Conservation (phyloP, 441 rosid species). For the Jatropha podagrica region DNA sequence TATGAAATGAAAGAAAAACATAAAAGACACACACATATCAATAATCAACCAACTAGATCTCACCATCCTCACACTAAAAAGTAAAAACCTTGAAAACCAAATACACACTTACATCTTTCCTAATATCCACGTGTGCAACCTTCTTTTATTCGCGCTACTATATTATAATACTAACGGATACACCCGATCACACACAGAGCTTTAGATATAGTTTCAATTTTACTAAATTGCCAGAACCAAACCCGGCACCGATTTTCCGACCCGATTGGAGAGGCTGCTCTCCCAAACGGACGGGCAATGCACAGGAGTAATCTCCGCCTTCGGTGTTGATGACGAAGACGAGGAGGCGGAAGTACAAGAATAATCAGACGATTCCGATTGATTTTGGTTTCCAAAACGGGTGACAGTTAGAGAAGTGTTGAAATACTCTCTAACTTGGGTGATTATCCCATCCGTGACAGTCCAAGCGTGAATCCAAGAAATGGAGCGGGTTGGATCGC, state of each 20-base stretch:
- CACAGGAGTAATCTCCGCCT: constrained; percentile 41
- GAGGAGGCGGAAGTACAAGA: constrained; percentile 3
- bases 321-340: constrained; percentile 17
- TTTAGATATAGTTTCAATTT: background rate
- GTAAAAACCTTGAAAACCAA: background rate
- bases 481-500: constrained; percentile 33
- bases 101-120: constrained; percentile 22
- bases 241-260: constrained; percentile 82
- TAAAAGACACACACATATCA: constrained; percentile 2
- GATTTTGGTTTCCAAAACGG: constrained; percentile 35
- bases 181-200: constrained; percentile 11
- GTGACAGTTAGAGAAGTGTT: constrained; percentile 69
- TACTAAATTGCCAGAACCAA: constrained; percentile 62
- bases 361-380: constrained; percentile 23
- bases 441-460: constrained; percentile 58
- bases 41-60: background rate
- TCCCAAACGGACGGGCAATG: constrained; percentile 81
- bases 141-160: constrained; percentile 2
- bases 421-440: constrained; percentile 67
- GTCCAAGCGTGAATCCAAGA: constrained; percentile 77
- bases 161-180: background rate
- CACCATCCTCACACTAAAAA: constrained; percentile 10
- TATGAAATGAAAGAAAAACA: constrained; percentile 2
- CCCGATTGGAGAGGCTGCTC: constrained; percentile 64
- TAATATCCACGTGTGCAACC: constrained; percentile 12